phyloP scores from a whole-genome alignment of 345 rosid genomes.

The Hevea brasiliensis region DNA sequence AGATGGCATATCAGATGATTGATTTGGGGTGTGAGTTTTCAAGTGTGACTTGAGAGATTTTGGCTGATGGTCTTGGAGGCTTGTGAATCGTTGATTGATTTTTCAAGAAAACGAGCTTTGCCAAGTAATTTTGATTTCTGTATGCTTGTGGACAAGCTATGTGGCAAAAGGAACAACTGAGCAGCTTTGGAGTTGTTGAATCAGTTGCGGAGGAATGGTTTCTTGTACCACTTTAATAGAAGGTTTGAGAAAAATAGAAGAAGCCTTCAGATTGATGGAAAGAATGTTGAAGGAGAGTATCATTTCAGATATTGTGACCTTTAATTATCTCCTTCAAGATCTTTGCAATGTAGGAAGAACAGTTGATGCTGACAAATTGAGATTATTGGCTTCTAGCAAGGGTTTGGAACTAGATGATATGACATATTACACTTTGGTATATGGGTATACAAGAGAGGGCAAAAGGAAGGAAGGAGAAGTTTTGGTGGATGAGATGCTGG shows the following conservation, averaged over 20 bases:
- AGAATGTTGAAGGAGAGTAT: conserved; percentile 57
- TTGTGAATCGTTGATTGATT: conserved; percentile 58
- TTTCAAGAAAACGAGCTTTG: conserved; percentile 53
- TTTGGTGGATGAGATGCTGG: conserved; percentile 81
- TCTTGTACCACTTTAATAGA: conserved; percentile 75
- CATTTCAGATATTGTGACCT: conserved; percentile 71
- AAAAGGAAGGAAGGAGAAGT: conserved; percentile 60
- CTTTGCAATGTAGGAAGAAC: conserved; percentile 61
- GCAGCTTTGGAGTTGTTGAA: conserved; percentile 58
- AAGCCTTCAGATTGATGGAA: conserved; percentile 55
- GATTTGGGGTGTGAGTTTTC: conserved; percentile 62
- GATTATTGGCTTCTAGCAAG: conserved; percentile 58
- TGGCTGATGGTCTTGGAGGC: conserved; percentile 70
- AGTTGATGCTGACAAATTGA: conserved; percentile 55
- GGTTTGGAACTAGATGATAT: conserved; percentile 61
- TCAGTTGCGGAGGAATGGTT: conserved; percentile 65
- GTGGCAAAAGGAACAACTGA: conserved; percentile 40
- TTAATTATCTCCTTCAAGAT: conserved; percentile 71
- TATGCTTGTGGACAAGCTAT: conserved; percentile 57
- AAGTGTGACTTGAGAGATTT: conserved; percentile 72
- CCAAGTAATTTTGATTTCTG: conserved; percentile 59
- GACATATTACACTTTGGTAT: conserved; percentile 56
- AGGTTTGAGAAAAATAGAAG: conserved; percentile 52
- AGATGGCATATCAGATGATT: conserved; percentile 82
- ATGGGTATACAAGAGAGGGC: conserved; percentile 57